These are phyloP conservation scores for Xylaria polymorpha DNA, from an alignment of 2,329 filamentous ascomycete species.

Conservation along the genomic window DNA sequence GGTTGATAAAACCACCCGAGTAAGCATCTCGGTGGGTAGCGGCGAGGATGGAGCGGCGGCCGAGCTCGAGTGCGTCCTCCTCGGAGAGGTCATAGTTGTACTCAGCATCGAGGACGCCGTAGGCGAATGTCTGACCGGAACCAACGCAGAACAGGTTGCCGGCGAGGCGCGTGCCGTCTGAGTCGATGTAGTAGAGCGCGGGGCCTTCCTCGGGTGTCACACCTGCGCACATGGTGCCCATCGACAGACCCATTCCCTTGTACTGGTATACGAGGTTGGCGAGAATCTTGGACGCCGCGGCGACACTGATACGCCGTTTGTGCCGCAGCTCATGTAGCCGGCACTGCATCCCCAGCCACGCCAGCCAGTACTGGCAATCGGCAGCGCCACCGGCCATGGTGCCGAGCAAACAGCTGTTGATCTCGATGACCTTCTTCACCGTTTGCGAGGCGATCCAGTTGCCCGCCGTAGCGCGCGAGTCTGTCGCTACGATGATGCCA, in stretches of 20 bases:
- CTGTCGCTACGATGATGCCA: slow-evolving; percentile 97
- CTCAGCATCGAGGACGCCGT: slow-evolving; percentile 95
- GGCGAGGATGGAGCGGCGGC: slow-evolving; percentile 90
- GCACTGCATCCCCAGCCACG: slow-evolving; percentile 98
- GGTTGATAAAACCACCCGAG: slow-evolving; percentile 97
- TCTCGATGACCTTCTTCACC: slow-evolving; percentile 99
- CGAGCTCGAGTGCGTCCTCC: slow-evolving; percentile 90
- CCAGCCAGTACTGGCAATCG: slow-evolving; percentile 99
- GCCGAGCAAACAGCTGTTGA: slow-evolving; percentile 91
- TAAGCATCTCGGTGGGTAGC: slow-evolving; percentile 98
- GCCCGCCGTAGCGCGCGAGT: slow-evolving; percentile 95
- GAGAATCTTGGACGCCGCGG: slow-evolving; percentile 97
- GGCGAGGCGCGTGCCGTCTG: slow-evolving; percentile 89
- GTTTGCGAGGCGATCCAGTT: slow-evolving; percentile 99
- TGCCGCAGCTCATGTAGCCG: slow-evolving; percentile 98
- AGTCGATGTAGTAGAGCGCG: slow-evolving; percentile 98
- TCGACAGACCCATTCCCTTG: slow-evolving; percentile 98
- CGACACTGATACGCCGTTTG: slow-evolving; percentile 98
- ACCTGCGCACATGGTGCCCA: slow-evolving; percentile 99
- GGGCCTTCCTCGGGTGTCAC: slow-evolving; percentile 96
- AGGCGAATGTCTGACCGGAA: slow-evolving; percentile 97
- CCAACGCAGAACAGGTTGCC: slow-evolving; percentile 99
- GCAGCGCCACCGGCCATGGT: slow-evolving; percentile 99
- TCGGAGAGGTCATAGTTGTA: slow-evolving; percentile 90
- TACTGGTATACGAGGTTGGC: slow-evolving; percentile 98